A percentile compares a stretch with the other conserved stretches of the same genome.
Conservation (phyloP, 176 grass and related monocot genomes). For the sorghum (Sorghum bicolor) region Sorghum_bicolor_NCBIv3 NC_012872.2:60025001-60025500, state of each 20-base stretch:
- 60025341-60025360: background rate
- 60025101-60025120: background rate
- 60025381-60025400: background rate
- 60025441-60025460: constrained; percentile 13
- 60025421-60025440: constrained; percentile 13
- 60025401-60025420: background rate
- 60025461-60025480: background rate
- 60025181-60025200: background rate
- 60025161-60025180: background rate
- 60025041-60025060: background rate
- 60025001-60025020: background rate
- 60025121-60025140: constrained; percentile 22
- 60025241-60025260: background rate
- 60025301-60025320: constrained; percentile 11
- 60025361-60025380: background rate
- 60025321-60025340: background rate
- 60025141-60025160: background rate
- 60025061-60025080: constrained; percentile 15
- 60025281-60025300: constrained; percentile 11
- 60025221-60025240: background rate
- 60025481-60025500: constrained; percentile 33
- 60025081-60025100: background rate
- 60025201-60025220: background rate
- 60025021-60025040: background rate
- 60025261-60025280: background rate